Base-by-base conservation (phyloP, 306 rosid genomes). In the Macrotyloma uniflorum region DNA sequence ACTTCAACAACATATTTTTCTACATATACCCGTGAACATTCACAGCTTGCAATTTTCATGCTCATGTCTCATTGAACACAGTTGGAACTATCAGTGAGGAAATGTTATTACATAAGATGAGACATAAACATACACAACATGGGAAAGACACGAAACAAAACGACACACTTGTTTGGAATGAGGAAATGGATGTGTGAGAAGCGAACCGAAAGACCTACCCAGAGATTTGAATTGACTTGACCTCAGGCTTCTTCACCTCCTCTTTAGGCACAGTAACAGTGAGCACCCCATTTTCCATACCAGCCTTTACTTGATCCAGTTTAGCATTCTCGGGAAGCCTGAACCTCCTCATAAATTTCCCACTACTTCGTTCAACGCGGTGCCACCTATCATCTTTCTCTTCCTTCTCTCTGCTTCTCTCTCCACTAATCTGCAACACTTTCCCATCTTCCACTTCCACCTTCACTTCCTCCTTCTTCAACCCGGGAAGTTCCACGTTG, bases 401-500 rank as follows among this genome's bases (percentile, higher is more conserved):
- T 14, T 83, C 83, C 20, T 83, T 18, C 40, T 83, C 83, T 5
- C 46, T 54, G 42, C 64, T 72, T 5, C 83, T 77, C 76, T 83
- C 86, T 1, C 82, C 86, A 14, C 86, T 83, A 0, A 83, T 83
- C 28, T 55, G 86, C 43, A 83, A 50, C 43, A 72, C 83, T 0
- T 49, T 54, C 3, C 64, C 86, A 8, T 78, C 83, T 16, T 78
- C 82, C 5, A 83, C 76, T 47, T 82, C 81, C 5, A 69, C 77
- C 68, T 76, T 69, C 67, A 69, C 85, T 4, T 82, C 85, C 9
- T 83, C 80, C 72, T 83, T 77, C 83, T 78, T 83, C 79, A 78
- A 9, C 38, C 86, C 79, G 0, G 79, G 86, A 1, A 83, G 68
- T 5, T 83, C 83, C 1, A 66, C 86, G 2, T 67, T 77, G 75